These are phyloP conservation scores for Botrytis cinerea DNA, from an alignment of 2,329 filamentous ascomycete genomes.

Conservation along the genomic window DNA sequence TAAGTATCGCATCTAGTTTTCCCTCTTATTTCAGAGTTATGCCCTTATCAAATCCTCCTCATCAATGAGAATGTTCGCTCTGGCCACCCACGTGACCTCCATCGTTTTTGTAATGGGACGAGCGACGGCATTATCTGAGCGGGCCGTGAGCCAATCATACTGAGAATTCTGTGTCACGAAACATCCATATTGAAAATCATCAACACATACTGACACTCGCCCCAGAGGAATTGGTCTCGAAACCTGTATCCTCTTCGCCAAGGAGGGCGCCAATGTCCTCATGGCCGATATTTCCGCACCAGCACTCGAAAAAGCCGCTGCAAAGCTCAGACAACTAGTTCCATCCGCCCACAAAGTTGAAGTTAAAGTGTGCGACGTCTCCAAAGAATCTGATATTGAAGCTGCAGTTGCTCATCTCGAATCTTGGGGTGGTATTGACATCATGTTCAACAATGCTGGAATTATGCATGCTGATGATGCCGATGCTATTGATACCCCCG, in stretches of 20 bases:
- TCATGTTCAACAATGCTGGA: conserved; percentile 80
- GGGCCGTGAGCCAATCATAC: neutral
- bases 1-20: neutral
- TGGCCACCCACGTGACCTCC: conserved; percentile 7
- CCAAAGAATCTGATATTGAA: conserved; percentile 65
- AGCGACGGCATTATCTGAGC: neutral
- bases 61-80: neutral
- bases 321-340: conserved; percentile 60
- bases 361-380: conserved; percentile 60
- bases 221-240: conserved; percentile 71
- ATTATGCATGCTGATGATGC: conserved; percentile 72
- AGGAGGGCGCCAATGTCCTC: conserved; percentile 69
- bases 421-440: conserved; percentile 69
- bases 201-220: neutral
- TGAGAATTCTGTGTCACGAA: neutral
- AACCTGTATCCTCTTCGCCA: conserved; percentile 70
- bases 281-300: conserved; percentile 69
- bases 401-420: conserved; percentile 63
- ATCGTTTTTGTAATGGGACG: neutral
- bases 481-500: conserved; percentile 66
- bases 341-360: conserved; percentile 54
- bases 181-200: neutral
- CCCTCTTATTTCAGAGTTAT: neutral
- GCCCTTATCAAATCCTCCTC: neutral
- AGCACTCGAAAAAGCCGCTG: conserved; percentile 62